Evolutionary conservation across 371 early-diverging fungal genomes (phyloP).

Genomic region (Apophysomyces sp.): DNA sequence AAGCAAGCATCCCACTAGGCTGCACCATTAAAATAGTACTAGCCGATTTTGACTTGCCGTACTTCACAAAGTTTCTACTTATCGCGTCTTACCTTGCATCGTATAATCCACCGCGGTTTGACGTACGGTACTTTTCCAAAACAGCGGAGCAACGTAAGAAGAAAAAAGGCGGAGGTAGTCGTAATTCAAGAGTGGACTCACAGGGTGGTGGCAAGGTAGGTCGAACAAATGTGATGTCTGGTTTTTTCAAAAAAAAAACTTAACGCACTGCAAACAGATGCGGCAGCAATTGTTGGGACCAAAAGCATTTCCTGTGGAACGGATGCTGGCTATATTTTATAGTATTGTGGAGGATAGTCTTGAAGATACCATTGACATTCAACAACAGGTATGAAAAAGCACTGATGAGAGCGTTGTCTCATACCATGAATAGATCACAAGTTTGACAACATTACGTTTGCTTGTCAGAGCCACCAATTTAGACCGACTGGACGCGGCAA

Average conservation of each 20-base stretch:
- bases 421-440: conserved; percentile 58
- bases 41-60: conserved; percentile 69
- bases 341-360: conserved; percentile 75
- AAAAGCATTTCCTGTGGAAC: conserved; percentile 86
- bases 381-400: conserved; percentile 61
- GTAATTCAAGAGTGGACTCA: conserved; percentile 38
- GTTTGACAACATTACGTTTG: conserved; percentile 72
- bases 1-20: not conserved
- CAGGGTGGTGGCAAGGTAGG: conserved; percentile 44
- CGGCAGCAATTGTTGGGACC: conserved; percentile 91
- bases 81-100: conserved; percentile 90
- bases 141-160: conserved; percentile 51
- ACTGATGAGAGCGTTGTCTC: not conserved
- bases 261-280: conserved; percentile 31
- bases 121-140: conserved; percentile 81
- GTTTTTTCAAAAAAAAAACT: no score
- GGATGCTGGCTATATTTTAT: conserved; percentile 94
- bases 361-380: conserved; percentile 76
- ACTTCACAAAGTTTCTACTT: conserved; percentile 80
- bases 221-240: not conserved
- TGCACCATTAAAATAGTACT: not conserved
- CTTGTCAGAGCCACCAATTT: conserved; percentile 66
- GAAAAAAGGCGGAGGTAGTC: conserved; percentile 49
- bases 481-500: conserved; percentile 76
- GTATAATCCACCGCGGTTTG: conserved; percentile 88